Conservation (phyloP, 1,284 basidiomycete genomes). For the Boletellus deceptivus region DNA sequence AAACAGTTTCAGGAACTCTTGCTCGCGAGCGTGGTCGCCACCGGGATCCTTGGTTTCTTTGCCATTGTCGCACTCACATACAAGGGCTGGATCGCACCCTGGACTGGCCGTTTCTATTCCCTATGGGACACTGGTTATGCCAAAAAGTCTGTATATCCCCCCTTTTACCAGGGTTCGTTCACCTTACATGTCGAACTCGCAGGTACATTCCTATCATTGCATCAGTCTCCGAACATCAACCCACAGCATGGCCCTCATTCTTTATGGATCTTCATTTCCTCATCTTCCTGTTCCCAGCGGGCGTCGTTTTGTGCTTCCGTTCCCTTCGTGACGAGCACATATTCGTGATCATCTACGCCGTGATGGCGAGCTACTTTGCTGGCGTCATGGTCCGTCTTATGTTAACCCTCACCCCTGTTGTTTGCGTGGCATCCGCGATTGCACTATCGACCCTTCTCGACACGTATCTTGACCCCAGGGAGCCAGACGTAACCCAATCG, state of each 20-base stretch:
- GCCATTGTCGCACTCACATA: slow-evolving; percentile 83
- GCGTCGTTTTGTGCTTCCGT: slow-evolving; percentile 92
- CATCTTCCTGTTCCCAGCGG: slow-evolving; percentile 97
- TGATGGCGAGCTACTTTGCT: slow-evolving; percentile 97
- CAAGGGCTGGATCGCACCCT: slow-evolving; percentile 95
- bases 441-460: slow-evolving; percentile 89
- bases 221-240: slow-evolving; percentile 99
- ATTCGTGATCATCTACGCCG: slow-evolving; percentile 98
- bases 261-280: slow-evolving; percentile 99
- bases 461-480: slow-evolving; percentile 77
- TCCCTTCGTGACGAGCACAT: slow-evolving; percentile 95
- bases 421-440: slow-evolving; percentile 90
- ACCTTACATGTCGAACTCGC: slow-evolving; percentile 11
- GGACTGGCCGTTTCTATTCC: slow-evolving; percentile 99
- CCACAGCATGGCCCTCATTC: slow-evolving; percentile 99
- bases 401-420: slow-evolving; percentile 89
- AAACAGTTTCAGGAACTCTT: slow-evolving; percentile 91
- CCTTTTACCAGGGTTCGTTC: slow-evolving; percentile 1
- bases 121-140: slow-evolving; percentile 99
- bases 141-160: slow-evolving; percentile 67
- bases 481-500: slow-evolving; percentile 51
- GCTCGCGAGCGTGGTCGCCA: slow-evolving; percentile 64
- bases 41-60: slow-evolving; percentile 71
- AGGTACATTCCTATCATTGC: slow-evolving; percentile 98
- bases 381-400: slow-evolving; percentile 99